Evolutionary conservation across 148 eudicot species (phyloP).

Genomic region (Rhododendron vialii): DNA sequence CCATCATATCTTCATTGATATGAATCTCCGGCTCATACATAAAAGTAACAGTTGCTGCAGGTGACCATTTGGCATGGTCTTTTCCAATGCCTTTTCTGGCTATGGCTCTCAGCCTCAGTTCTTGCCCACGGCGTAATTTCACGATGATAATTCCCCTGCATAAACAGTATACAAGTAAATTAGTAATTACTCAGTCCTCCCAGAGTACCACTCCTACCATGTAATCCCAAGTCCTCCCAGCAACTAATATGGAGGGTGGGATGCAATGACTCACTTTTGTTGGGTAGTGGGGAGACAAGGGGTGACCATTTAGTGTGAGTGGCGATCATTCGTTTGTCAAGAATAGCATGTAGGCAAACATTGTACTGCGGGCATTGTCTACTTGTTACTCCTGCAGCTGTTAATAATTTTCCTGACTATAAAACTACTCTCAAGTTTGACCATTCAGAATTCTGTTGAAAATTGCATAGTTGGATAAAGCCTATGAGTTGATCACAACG

Average conservation of each 20-base stretch:
- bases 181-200: neutral
- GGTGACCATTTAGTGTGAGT: neutral
- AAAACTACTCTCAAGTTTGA: neutral
- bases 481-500: neutral
- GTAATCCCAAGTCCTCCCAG: neutral
- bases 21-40: conserved; percentile 94
- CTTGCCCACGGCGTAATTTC: conserved; percentile 93
- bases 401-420: neutral
- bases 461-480: neutral
- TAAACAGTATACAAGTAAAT: neutral
- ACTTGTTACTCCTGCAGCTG: neutral
- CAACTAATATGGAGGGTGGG: neutral
- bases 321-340: neutral
- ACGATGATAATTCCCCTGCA: conserved; percentile 91
- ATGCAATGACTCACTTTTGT: neutral
- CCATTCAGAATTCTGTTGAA: neutral
- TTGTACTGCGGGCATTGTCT: neutral
- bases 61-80: conserved; percentile 98
- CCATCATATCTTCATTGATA: conserved; percentile 89
- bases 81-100: conserved; percentile 97
- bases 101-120: conserved; percentile 87
- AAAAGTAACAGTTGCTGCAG: conserved; percentile 97
- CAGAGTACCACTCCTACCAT: neutral
- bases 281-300: neutral
- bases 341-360: neutral